Evolutionary conservation across 345 rosid genomes (phyloP).

Genomic region (Sisymbrium altissimum): DNA sequence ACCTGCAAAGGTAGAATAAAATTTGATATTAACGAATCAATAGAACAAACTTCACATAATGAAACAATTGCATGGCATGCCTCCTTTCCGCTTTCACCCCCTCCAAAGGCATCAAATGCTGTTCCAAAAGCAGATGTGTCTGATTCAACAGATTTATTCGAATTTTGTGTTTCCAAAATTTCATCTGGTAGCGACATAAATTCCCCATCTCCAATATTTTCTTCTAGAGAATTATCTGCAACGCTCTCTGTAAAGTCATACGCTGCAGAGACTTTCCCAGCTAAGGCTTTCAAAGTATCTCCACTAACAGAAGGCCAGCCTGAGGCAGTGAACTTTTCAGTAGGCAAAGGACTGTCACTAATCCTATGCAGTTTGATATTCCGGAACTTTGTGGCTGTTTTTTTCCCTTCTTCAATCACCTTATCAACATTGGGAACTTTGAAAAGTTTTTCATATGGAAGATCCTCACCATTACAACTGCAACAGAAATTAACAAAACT

Average conservation of each 20-base stretch:
- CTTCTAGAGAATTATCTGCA: conserved; percentile 38
- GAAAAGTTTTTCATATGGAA: conserved; percentile 48
- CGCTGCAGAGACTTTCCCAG: conserved; percentile 74
- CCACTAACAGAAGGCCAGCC: conserved; percentile 95
- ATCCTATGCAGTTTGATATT: conserved; percentile 56
- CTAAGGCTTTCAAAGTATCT: conserved; percentile 68
- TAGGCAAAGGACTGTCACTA: conserved; percentile 44
- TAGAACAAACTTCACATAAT: conserved; percentile 84
- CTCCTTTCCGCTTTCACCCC: conserved; percentile 58
- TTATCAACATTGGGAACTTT: conserved; percentile 74
- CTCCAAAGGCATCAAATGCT: conserved; percentile 50
- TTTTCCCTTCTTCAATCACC: conserved; percentile 86
- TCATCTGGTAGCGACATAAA: conserved; percentile 24
- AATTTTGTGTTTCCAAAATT: conserved; percentile 18
- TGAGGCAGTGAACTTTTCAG: conserved; percentile 65
- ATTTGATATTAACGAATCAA: conserved; percentile 89
- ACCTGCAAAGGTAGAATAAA: conserved; percentile 98
- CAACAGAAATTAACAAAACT: conserved; percentile 26
- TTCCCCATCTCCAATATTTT: conserved; percentile 25
- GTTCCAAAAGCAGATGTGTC: conserved; percentile 56
- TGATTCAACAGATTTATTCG: conserved; percentile 27
- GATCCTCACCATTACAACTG: conserved; percentile 48
- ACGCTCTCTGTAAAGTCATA: conserved; percentile 43
- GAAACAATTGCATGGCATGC: conserved; percentile 94
- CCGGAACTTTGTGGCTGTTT: conserved; percentile 60